Base-by-base conservation (phyloP, 805 yeast genomes). In the Monosporozyma siamensis region DNA sequence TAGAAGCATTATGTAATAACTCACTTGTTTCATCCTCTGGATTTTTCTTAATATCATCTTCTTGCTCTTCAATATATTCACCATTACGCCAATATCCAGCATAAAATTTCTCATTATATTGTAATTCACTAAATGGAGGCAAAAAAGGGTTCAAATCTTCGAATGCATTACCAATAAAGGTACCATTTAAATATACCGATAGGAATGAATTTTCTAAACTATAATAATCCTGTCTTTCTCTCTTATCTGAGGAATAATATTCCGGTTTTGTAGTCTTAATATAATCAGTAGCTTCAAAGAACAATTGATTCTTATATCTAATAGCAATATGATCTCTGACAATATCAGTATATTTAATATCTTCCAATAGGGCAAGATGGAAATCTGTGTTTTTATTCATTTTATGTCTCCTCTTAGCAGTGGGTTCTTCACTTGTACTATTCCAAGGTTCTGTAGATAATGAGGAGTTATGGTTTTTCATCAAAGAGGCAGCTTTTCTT, bases 291-390 rank as follows among this genome's bases (percentile, higher is more conserved):
- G 82, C 86, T 58, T 92, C 99, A 58, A 79, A 88, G 63, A 77
- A 88, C 22, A 86, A 64, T 38, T 80, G 79, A 44, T 75, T 80
- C 55, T 81, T 84, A 63, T 82, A 87, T 51, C 82, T 73, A 40
- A 92, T 84, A 1, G 97, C 96, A 40, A 84, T 80, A 53, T 90
- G 87, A 54, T 88, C 97, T 43, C 97, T 71, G 2, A 74, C 61
- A 12, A 83, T 67, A 50, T 82, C 80, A 8, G 26, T 35, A 26
- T 52, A 51, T 30, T 57, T 57, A 29, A 57, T 55, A 30, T 55
- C 59, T 38, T 55, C 52, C 11, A 61, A 45, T 23, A 61, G 44
- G 8, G 57, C 59, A 36, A 48, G 50, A 39, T 61, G 59, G 40
- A 65, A 61, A 23, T 56, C 61, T 12, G 49, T 46, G 17, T 46